A percentile compares a stretch with the other conserved stretches of the same genome.
Conservation (phyloP, 2,329 filamentous ascomycete species). For the Pseudogymnoascus sp. region DNA sequence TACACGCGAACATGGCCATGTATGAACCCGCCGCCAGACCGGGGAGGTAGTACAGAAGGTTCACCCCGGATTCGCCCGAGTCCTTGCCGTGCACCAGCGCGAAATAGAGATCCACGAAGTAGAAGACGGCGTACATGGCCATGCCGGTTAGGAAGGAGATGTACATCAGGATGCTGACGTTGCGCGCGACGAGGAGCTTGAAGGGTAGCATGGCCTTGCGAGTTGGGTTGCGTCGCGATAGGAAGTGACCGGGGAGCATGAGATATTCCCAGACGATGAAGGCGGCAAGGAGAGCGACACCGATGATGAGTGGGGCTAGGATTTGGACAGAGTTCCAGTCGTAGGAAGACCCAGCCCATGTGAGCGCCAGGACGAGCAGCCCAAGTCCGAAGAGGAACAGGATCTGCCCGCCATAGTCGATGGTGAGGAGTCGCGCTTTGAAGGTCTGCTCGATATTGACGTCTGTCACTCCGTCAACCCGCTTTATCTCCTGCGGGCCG, state of each 20-base stretch:
- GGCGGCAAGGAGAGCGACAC: conserved; percentile 33
- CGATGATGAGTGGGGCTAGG: conserved; percentile 35
- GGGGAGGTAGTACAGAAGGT: conserved; percentile 59
- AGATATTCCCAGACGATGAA: conserved; percentile 41
- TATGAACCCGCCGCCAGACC: conserved; percentile 56
- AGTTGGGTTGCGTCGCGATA: conserved; percentile 44
- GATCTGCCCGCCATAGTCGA: conserved; percentile 51
- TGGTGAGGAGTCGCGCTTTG: conserved; percentile 42
- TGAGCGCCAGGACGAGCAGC: conserved; percentile 40
- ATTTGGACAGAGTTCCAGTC: conserved; percentile 36
- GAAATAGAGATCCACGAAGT: conserved; percentile 65
- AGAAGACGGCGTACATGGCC: conserved; percentile 51
- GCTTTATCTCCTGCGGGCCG: conserved; percentile 37
- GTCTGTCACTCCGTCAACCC: conserved; percentile 41
- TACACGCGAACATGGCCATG: conserved; percentile 52
- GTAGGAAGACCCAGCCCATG: conserved; percentile 40
- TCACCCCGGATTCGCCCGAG: conserved; percentile 46
- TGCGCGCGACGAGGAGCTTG: conserved; percentile 48
- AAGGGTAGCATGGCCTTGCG: conserved; percentile 62
- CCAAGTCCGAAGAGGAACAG: conserved; percentile 40
- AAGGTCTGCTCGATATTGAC: conserved; percentile 23
- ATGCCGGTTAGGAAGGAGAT: conserved; percentile 57
- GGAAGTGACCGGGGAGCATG: conserved; percentile 39
- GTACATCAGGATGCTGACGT: conserved; percentile 56
- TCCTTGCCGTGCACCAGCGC: conserved; percentile 51